Evolutionary conservation across 2,329 filamentous ascomycete genomes (phyloP), one percentile per base, ranked within the genome.

Genomic region (Clonostachys chloroleuca): DNA sequence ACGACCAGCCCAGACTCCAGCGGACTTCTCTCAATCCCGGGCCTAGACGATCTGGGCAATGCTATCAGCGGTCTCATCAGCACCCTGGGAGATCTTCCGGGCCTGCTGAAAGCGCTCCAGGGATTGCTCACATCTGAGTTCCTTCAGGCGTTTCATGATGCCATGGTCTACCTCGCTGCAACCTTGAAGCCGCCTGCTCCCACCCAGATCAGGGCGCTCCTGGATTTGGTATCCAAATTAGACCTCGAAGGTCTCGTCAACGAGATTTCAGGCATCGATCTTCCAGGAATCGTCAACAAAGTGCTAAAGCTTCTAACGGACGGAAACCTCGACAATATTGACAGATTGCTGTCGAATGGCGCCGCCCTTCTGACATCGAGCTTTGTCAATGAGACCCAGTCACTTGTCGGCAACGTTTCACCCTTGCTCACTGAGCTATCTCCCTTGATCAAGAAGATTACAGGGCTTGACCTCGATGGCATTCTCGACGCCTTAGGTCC

Each of bases 131-230:
- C 54, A 14, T 52, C 61, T 2, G 64, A 73, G 42, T 73, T 73
- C 46, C 52, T 73, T 14, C 50, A 69, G 12, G 65, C 60, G 2
- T 45, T 72, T 4, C 66, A 69, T 44, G 68, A 72, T 58, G 63
- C 65, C 18, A 65, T 73, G 54, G 53, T 69, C 30, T 66, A 69
- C 49, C 63, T 74, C 8, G 61, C 62, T 8, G 53, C 56, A 7
- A 66, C 66, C 1, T 55, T 73, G n/a, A 51, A 57, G 37, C 67
- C 68, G 2, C 70, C 70, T 3, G 62, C 59, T 5, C 62, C 67
- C 13, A 52, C 53, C 34, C 49, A 65, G 51, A 54, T 60, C 54
- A 45, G 60, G 49, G 46, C 42, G 49, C 49, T 62, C 7, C 45
- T 68, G 8, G 57, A 62, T 13, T 46, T 61, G 39, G 50, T 64